phyloP scores from a whole-genome alignment of 2,329 filamentous ascomycete species.

The Davidsoniella neocaledoniae region DNA sequence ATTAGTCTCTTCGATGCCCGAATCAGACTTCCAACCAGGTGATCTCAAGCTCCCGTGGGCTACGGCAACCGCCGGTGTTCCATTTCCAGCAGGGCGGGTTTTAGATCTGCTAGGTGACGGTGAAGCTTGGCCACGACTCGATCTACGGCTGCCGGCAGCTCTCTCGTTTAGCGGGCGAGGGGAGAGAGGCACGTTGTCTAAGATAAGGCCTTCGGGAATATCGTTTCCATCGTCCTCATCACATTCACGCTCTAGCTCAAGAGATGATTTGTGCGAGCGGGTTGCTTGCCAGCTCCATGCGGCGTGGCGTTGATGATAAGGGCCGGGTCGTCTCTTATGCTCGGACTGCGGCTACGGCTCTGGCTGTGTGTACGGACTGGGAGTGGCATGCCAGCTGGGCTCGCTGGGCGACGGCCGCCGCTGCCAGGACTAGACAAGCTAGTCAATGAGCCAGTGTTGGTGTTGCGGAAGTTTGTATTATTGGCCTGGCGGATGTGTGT shows the following conservation, averaged over 20 bases:
- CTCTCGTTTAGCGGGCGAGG: constrained; percentile 46
- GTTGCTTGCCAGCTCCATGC: constrained; percentile 58
- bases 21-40: constrained; percentile 34
- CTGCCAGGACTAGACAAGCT: constrained; percentile 13
- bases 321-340: constrained; percentile 26
- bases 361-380: constrained; percentile 11
- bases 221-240: constrained; percentile 60
- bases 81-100: constrained; percentile 42
- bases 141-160: constrained; percentile 25
- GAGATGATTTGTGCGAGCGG: constrained; percentile 45
- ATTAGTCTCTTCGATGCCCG: constrained; percentile 17
- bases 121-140: constrained; percentile 9
- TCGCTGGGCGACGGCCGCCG: constrained; percentile 3
- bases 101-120: constrained; percentile 19
- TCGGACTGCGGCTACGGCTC: constrained; percentile 34
- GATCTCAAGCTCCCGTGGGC: constrained; percentile 45
- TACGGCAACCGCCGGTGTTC: constrained; percentile 41
- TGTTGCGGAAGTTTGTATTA: constrained; percentile 34
- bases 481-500: constrained; percentile 28
- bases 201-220: constrained; percentile 60
- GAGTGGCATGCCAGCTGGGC: constrained; percentile 8
- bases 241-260: constrained; percentile 59
- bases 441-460: constrained; percentile 25
- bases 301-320: constrained; percentile 25
- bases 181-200: constrained; percentile 71